Evolutionary conservation across 768 basidiomycete genomes (phyloP).

Genomic region (Leccinum fibrillosum): DNA sequence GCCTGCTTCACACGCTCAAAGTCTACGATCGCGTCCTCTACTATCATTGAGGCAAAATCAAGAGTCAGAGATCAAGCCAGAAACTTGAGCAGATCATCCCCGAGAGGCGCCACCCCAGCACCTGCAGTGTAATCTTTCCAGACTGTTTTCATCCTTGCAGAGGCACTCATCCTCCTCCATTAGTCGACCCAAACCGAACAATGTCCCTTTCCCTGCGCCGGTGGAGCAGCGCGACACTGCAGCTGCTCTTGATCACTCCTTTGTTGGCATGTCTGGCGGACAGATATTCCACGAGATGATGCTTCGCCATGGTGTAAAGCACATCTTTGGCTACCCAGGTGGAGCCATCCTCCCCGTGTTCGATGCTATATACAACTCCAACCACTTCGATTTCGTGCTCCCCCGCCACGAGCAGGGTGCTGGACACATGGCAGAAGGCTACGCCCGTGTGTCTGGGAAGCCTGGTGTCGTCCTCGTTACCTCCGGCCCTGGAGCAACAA

Average conservation of each 20-base stretch:
- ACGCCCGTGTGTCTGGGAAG: slow-evolving; percentile 95
- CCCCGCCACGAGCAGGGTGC: slow-evolving; percentile 98
- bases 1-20: slow-evolving; percentile 43
- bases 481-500: slow-evolving; percentile 96
- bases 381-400: slow-evolving; percentile 91
- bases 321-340: slow-evolving; percentile 97
- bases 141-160: background rate
- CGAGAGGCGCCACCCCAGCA: slow-evolving; percentile 57
- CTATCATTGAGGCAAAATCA: slow-evolving; percentile 76
- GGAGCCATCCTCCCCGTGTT: slow-evolving; percentile 99
- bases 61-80: slow-evolving; percentile 77
- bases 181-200: slow-evolving; percentile 42
- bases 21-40: slow-evolving; percentile 47
- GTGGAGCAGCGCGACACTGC: slow-evolving; percentile 40
- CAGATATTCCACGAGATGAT: slow-evolving; percentile 99
- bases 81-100: slow-evolving; percentile 66
- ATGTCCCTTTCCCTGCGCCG: slow-evolving; percentile 35
- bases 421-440: slow-evolving; percentile 99
- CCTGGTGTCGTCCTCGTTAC: slow-evolving; percentile 98
- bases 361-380: slow-evolving; percentile 96
- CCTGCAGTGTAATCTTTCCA: slow-evolving; percentile 51
- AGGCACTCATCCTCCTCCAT: slow-evolving; percentile 48
- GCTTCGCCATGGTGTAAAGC: slow-evolving; percentile 93
- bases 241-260: slow-evolving; percentile 70
- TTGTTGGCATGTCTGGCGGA: slow-evolving; percentile 92